phyloP scores from a whole-genome alignment of 2,329 filamentous ascomycete species.

The Beauveria caledonica region DNA sequence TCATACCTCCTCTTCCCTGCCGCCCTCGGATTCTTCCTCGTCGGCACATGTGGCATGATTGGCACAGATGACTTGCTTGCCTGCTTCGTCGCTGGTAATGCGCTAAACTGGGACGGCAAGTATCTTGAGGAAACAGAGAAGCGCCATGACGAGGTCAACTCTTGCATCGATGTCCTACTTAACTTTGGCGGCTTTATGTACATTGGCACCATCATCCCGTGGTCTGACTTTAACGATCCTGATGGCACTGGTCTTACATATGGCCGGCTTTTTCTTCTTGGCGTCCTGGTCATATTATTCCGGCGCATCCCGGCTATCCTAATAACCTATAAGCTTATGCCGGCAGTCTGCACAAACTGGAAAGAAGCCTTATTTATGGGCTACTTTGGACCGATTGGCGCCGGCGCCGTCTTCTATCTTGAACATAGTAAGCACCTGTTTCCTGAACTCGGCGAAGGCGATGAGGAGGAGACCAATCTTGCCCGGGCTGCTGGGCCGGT shows the following conservation, averaged over 20 bases:
- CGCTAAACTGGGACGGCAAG: conserved; percentile 54
- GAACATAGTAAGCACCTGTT: conserved; percentile 37
- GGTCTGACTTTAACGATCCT: conserved; percentile 45
- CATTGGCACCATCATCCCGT: conserved; percentile 47
- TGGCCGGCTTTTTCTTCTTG: conserved; percentile 40
- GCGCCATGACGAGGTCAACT: conserved; percentile 54
- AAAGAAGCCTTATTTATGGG: conserved; percentile 55
- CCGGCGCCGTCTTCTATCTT: conserved; percentile 69
- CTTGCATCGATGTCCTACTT: conserved; percentile 47
- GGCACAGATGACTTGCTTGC: conserved; percentile 53
- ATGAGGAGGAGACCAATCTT: conserved; percentile 27
- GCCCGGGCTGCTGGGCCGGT: conserved; percentile 24
- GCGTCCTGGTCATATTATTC: conserved; percentile 45
- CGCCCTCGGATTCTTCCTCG: conserved; percentile 46
- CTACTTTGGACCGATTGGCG: conserved; percentile 69
- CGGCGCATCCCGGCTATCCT: conserved; percentile 50
- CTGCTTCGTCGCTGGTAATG: conserved; percentile 51
- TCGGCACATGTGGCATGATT: conserved; percentile 48
- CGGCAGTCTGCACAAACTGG: conserved; percentile 40
- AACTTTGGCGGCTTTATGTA: conserved; percentile 56
- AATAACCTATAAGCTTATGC: conserved; percentile 47
- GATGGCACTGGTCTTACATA: conserved; percentile 44
- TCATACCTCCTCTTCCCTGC: conserved; percentile 45
- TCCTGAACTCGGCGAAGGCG: conserved; percentile 25
- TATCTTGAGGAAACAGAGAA: conserved; percentile 47